These are phyloP conservation scores for Rhodotorula sp. DNA, from an alignment of 1,284 basidiomycete genomes.

Conservation along the genomic window DNA sequence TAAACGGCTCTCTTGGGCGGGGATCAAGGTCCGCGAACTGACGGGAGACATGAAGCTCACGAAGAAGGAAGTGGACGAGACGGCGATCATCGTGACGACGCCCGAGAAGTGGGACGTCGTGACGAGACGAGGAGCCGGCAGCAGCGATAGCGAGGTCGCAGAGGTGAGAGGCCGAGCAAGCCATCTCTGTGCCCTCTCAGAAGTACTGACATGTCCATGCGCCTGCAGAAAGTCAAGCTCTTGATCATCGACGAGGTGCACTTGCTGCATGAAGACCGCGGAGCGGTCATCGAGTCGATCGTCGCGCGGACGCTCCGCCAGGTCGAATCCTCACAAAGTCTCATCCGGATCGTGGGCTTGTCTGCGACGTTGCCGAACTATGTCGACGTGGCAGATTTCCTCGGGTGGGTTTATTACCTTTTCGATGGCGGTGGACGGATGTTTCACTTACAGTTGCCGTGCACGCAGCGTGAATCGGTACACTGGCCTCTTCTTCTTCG, in stretches of 20 bases:
- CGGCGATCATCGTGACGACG: constrained; percentile 97
- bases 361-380: constrained; percentile 98
- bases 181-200: accelerated
- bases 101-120: constrained; percentile 99
- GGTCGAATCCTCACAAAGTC: constrained; percentile 94
- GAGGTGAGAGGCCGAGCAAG: constrained; percentile 58
- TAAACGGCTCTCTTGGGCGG: constrained; percentile 86
- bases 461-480: constrained; percentile 74
- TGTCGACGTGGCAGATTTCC: constrained; percentile 91
- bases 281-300: constrained; percentile 97
- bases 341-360: constrained; percentile 98
- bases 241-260: constrained; percentile 99
- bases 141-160: constrained; percentile 78
- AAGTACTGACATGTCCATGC: neutral
- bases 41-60: constrained; percentile 99
- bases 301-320: constrained; percentile 89
- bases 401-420: constrained; percentile 62
- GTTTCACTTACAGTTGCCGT: neutral
- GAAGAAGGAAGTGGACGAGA: constrained; percentile 87
- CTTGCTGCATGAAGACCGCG: constrained; percentile 94
- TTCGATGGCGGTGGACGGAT: no score
- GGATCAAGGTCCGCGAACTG: constrained; percentile 82
- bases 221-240: constrained; percentile 75
- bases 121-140: constrained; percentile 92
- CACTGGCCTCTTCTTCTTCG: constrained; percentile 96